Percentiles rank a stretch among this genome's conserved stretches.
phyloP scores from a whole-genome alignment of 345 rosid species.

The Salix udensis region DNA sequence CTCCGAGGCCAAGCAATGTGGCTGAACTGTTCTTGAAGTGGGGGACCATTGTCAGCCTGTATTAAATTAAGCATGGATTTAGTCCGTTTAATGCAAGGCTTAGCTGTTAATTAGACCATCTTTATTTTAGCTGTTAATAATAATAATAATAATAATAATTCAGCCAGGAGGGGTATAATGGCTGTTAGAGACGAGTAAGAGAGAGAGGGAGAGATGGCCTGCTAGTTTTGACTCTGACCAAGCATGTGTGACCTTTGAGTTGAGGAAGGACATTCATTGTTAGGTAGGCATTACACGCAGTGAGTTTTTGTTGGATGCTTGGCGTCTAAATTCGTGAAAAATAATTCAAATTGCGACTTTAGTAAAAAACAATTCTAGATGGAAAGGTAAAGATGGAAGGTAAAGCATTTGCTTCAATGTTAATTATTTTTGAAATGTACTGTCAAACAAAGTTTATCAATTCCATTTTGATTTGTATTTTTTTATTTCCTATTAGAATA shows the following conservation, averaged over 20 bases:
- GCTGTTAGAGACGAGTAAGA: background rate
- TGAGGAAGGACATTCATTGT: background rate
- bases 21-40: background rate
- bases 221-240: background rate
- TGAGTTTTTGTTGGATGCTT: background rate
- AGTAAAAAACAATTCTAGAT: background rate
- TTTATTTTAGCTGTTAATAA: background rate
- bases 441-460: too few relatives aligned
- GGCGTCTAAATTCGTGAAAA: background rate
- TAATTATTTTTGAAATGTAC: too few relatives aligned
- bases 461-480: too few relatives aligned
- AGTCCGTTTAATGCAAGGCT: slow-evolving; percentile 22
- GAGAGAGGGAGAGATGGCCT: background rate
- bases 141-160: background rate
- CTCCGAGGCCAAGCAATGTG: slow-evolving; percentile 22
- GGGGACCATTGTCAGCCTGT: slow-evolving; percentile 13
- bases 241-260: background rate
- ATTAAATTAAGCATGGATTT: slow-evolving; percentile 1
- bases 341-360: background rate
- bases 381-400: background rate
- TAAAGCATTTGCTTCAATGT: background rate
- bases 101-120: slow-evolving; percentile 20
- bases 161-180: background rate
- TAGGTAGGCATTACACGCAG: background rate
- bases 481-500: accelerated